A percentile compares a stretch with the other conserved stretches of the same genome.
These are phyloP conservation scores for Diplodia sapinea DNA, from an alignment of 2,329 filamentous ascomycete species.

Conservation along the genomic window DNA sequence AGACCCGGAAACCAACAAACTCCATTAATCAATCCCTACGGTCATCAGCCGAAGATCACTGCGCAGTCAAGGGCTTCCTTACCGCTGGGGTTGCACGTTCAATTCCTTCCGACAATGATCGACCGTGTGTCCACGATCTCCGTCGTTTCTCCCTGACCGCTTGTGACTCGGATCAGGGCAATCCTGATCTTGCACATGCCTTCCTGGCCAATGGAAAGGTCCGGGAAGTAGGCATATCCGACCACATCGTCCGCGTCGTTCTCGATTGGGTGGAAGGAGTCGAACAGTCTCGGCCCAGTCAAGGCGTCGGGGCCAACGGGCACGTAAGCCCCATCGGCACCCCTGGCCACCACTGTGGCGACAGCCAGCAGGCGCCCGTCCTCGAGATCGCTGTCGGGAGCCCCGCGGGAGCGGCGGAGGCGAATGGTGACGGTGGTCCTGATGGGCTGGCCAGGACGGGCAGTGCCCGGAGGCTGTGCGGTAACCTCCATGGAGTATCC, in stretches of 20 bases:
- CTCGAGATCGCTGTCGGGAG: slow-evolving; percentile 22
- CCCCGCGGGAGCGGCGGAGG: slow-evolving; percentile 14
- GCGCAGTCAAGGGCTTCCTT: background rate
- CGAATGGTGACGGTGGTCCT: slow-evolving; percentile 36
- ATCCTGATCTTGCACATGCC: slow-evolving; percentile 48
- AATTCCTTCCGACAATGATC: slow-evolving; percentile 28
- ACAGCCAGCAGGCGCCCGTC: slow-evolving; percentile 27
- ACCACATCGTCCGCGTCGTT: slow-evolving; percentile 44
- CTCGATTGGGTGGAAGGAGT: slow-evolving; percentile 44
- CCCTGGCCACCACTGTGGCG: slow-evolving; percentile 18
- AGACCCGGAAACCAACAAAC: slow-evolving; percentile 1
- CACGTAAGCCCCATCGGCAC: slow-evolving; percentile 16
- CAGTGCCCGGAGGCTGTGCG: slow-evolving; percentile 45
- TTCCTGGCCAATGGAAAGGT: slow-evolving; percentile 45
- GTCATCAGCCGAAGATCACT: slow-evolving; percentile 17
- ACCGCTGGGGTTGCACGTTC: slow-evolving; percentile 8
- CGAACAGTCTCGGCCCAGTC: slow-evolving; percentile 34
- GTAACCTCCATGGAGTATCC: slow-evolving; percentile 48
- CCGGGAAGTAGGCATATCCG: slow-evolving; percentile 47
- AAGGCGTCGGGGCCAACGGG: slow-evolving; percentile 20
- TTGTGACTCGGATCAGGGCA: slow-evolving; percentile 42
- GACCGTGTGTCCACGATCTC: slow-evolving; percentile 25
- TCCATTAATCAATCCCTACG: slow-evolving; percentile 8
- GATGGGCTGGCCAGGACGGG: slow-evolving; percentile 42
- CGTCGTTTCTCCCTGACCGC: slow-evolving; percentile 26